Evolutionary conservation across 768 basidiomycete species (phyloP), one percentile per base, ranked within the genome.

Genomic region (Hypsizygus marmoreus): DNA sequence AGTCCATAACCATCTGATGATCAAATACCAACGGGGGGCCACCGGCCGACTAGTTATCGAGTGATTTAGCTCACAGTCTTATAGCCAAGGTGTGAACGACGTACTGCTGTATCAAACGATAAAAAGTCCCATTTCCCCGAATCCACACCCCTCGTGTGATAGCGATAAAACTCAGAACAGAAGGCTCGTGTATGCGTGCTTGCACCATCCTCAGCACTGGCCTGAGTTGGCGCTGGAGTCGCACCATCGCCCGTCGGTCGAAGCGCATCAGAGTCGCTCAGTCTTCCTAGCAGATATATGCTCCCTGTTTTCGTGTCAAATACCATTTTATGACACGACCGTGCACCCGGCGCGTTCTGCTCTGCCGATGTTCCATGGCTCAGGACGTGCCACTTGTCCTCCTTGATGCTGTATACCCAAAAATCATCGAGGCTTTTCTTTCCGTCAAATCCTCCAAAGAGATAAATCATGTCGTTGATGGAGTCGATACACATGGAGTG

Each of bases 401-500:
- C 67, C 24, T 66, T 68, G 57, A 88, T 75, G 50, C 73, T 72
- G 57, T 87, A 91, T 31, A 74, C 71, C 89, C 89, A 91, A 50
- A 91, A 85, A 61, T 92, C 89, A 57, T 87, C 84, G 23, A 91
- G 67, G 38, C 80, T 82, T 48, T 77, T 81, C 43, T 79, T 64
- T 1, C 90, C 88, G 49, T 89, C 79, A 81, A 84, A 91, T 0
- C 90, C 90, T 1, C 89, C 90, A 43, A 89, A 80, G 16, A 91
- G 73, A 58, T 91, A 91, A 22, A 91, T 80, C 33, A 76, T 63
- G 5, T 79, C 77, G 29, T 79, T 73, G 6, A 75, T 70, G 17
- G 75, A 67, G 57, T 91, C 88, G 51, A 90, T 79, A 54, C 86
- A 89, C 86, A 89, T 88, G 16, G 86, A 84, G 51, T 91, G 88